Conservation (phyloP, 352 stramenopile species). For the Globisporangium spinosum region DNA sequence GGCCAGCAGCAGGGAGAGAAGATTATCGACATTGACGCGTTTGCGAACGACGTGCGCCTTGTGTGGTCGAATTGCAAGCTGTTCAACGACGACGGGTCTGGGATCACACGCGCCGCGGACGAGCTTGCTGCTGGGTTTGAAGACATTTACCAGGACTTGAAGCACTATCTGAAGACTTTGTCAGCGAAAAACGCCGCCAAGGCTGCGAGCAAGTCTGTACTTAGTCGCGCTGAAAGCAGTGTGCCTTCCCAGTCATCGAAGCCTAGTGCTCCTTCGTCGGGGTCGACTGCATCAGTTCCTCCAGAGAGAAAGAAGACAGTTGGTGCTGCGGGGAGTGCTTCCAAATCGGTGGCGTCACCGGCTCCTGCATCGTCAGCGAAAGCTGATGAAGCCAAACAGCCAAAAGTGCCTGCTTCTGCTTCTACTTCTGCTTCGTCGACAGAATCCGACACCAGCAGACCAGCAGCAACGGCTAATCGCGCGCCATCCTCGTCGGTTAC, state of each 20-base stretch:
- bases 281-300: neutral
- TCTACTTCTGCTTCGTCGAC: neutral
- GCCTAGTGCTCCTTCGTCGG: neutral
- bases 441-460: neutral
- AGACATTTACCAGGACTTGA: conserved; percentile 44
- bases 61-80: conserved; percentile 84
- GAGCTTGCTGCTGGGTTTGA: conserved; percentile 67
- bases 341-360: neutral
- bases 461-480: neutral
- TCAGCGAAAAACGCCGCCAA: conserved; percentile 3
- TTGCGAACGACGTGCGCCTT: conserved; percentile 73
- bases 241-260: neutral
- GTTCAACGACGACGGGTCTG: conserved; percentile 82
- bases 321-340: neutral
- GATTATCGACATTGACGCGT: conserved; percentile 41
- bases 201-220: neutral
- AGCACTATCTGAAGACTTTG: conserved; percentile 23
- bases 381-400: neutral
- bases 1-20: conserved; percentile 27
- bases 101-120: conserved; percentile 69
- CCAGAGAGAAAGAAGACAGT: conserved; percentile 1
- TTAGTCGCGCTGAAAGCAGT: neutral
- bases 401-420: neutral
- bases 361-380: neutral
- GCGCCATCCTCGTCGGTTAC: neutral